phyloP scores from a whole-genome alignment of 148 eudicot species.

The Cornus controversa region DNA sequence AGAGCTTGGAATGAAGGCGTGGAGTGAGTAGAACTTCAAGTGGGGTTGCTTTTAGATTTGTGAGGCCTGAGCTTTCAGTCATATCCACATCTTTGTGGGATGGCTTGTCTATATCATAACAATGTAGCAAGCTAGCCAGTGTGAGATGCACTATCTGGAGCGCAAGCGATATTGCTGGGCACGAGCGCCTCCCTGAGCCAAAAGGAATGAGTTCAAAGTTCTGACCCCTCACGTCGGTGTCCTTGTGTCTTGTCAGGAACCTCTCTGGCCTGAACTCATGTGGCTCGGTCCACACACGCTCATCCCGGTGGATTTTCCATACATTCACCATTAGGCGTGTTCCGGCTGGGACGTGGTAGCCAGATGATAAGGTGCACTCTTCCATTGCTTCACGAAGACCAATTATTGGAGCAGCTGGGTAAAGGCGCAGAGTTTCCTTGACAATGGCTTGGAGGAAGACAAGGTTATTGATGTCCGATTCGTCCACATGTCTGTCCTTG shows the following conservation, averaged over 20 bases:
- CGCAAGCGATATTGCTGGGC: neutral
- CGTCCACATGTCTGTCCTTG: slow-evolving; percentile 5
- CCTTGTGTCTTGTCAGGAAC: neutral
- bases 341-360: neutral
- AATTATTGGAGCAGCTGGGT: neutral
- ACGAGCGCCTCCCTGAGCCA: neutral
- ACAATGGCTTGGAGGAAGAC: slow-evolving; percentile 14
- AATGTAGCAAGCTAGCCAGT: neutral
- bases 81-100: slow-evolving; percentile 3
- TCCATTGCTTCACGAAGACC: neutral
- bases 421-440: slow-evolving; percentile 2
- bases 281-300: neutral
- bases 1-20: slow-evolving; percentile 7
- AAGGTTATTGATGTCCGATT: slow-evolving; percentile 6
- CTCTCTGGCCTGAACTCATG: slow-evolving; percentile 1
- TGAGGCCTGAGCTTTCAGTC: slow-evolving; percentile 13
- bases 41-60: slow-evolving; percentile 2
- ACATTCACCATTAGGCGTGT: slow-evolving; percentile 2
- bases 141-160: neutral
- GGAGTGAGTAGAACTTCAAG: slow-evolving; percentile 8
- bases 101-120: neutral
- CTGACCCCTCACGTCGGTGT: neutral
- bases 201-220: neutral
- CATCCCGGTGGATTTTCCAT: slow-evolving; percentile 12
- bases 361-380: neutral